Evolutionary conservation across 371 early-diverging fungal species (phyloP).

Genomic region (Mucor piriformis): DNA sequence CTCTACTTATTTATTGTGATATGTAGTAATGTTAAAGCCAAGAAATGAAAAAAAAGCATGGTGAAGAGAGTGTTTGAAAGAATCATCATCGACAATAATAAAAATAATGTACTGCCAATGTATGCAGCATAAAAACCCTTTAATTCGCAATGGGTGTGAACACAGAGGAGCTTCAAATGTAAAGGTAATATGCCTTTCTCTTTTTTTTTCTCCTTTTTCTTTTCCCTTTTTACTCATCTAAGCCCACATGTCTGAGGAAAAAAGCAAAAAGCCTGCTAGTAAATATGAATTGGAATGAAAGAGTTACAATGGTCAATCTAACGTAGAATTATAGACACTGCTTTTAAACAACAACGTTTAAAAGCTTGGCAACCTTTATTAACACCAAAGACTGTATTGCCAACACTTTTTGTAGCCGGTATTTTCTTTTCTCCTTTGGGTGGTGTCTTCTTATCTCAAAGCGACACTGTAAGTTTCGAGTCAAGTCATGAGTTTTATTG

Average conservation of each 20-base stretch:
- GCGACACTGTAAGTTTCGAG: constrained; percentile 43
- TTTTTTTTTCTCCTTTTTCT: constrained; percentile 8
- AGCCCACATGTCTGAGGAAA: constrained; percentile 42
- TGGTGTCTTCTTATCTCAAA: constrained; percentile 66
- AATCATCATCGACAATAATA: too few relatives aligned
- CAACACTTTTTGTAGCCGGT: constrained; percentile 84
- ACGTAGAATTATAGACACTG: constrained; percentile 62
- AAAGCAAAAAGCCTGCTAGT: constrained; percentile 54
- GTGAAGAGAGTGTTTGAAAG: too few relatives aligned
- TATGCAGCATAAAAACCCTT: too few relatives aligned
- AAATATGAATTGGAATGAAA: not conserved
- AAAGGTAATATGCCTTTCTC: too few relatives aligned
- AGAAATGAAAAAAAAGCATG: too few relatives aligned
- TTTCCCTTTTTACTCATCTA: constrained; percentile 6
- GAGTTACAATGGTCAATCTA: not conserved
- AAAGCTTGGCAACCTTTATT: constrained; percentile 93
- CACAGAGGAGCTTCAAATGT: too few relatives aligned
- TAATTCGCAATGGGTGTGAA: too few relatives aligned
- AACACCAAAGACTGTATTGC: constrained; percentile 87
- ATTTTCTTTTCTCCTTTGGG: constrained; percentile 87
- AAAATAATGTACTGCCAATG: too few relatives aligned
- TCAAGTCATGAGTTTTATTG: not conserved
- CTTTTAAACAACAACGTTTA: constrained; percentile 92
- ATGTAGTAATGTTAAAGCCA: too few relatives aligned
- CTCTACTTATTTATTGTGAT: too few relatives aligned